These are phyloP conservation scores for Penicillium sumatraense DNA, from an alignment of 2,329 filamentous ascomycete species.

Conservation along the genomic window DNA sequence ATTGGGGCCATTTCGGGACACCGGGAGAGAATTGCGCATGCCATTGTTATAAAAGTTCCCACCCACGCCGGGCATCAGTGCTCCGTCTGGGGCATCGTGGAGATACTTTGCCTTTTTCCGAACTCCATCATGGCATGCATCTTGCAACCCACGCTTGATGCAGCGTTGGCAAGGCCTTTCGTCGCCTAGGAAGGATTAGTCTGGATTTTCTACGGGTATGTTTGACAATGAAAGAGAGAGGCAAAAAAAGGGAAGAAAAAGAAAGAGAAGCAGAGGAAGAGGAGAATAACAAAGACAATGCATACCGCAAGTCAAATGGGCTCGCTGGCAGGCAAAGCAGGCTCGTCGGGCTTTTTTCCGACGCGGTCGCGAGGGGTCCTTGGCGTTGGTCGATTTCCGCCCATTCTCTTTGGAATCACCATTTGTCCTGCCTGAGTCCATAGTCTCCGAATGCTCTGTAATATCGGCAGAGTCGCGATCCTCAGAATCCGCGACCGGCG, in stretches of 20 bases:
- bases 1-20: conserved; percentile 39
- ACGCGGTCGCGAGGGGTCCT: conserved; percentile 85
- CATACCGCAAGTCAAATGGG: conserved; percentile 98
- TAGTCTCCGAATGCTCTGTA: conserved; percentile 40
- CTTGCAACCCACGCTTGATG: conserved; percentile 88
- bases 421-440: conserved; percentile 48
- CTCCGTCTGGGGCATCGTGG: conserved; percentile 90
- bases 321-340: conserved; percentile 95
- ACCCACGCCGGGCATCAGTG: conserved; percentile 81
- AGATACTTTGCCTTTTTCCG: conserved; percentile 99
- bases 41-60: conserved; percentile 59
- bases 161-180: conserved; percentile 93
- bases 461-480: conserved; percentile 44
- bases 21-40: conserved; percentile 39
- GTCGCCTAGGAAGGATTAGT: conserved; percentile 66
- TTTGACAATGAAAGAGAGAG: not conserved
- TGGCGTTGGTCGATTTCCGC: conserved; percentile 68
- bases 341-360: conserved; percentile 95
- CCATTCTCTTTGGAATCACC: conserved; percentile 65
- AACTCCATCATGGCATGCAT: conserved; percentile 92
- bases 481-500: conserved; percentile 41
- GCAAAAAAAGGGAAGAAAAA: not conserved
- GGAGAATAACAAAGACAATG: conserved; percentile 35
- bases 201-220: not conserved
- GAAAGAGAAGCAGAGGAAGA: conserved; percentile 14